Conservation (phyloP, 306 rosid species). For the Vigna trinervia region DNA sequence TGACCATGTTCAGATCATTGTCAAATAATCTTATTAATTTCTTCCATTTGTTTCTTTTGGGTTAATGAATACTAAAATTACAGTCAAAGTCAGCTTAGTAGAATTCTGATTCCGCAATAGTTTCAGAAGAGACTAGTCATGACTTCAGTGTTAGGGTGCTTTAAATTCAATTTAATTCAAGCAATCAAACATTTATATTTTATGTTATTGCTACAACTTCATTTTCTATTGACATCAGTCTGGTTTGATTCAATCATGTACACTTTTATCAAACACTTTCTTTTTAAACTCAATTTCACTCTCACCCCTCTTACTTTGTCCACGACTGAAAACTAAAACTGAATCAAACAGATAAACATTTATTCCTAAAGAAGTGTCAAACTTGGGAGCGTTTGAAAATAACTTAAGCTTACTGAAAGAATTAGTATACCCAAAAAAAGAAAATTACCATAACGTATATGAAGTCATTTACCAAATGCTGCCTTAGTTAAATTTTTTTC, state of each 20-base stretch:
- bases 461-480: no score
- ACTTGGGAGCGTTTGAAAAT: background rate
- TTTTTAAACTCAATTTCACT: no score
- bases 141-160: background rate
- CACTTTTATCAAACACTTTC: background rate
- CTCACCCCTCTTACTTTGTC: no score
- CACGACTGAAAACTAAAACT: background rate
- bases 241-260: background rate
- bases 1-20: background rate
- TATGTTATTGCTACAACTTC: background rate
- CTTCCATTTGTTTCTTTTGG: no score
- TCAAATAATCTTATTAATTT: constrained; percentile 1
- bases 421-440: background rate
- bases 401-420: background rate
- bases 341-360: background rate
- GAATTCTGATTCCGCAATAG: background rate
- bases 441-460: no score
- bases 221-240: background rate
- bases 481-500: background rate
- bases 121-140: background rate
- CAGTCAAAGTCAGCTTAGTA: background rate
- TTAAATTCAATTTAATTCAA: background rate
- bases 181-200: background rate
- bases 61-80: background rate
- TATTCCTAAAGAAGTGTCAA: background rate